A percentile compares a stretch with the other conserved stretches of the same genome.
Conservation (phyloP, 129 eudicot species). For the Saussurea involucrata region DNA sequence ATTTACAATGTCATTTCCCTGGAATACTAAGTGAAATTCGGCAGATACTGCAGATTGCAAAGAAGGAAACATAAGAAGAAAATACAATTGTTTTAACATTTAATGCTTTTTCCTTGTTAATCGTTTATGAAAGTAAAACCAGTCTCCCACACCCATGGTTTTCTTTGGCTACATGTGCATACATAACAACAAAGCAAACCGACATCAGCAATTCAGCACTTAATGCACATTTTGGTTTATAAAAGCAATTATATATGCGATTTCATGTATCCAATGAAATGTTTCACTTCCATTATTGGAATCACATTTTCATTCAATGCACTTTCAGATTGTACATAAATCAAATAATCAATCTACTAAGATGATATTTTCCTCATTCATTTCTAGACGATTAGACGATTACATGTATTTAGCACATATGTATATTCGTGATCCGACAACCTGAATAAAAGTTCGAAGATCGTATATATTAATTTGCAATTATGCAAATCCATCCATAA, state of each 20-base stretch:
- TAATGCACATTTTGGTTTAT: neutral
- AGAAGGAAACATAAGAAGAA: neutral
- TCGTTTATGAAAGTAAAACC: neutral
- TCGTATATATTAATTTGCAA: neutral
- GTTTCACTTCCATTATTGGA: neutral
- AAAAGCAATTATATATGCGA: neutral
- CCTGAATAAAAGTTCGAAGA: slow-evolving; percentile 9
- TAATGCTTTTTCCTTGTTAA: neutral
- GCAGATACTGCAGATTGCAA: neutral
- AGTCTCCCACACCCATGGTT: neutral
- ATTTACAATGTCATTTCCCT: neutral
- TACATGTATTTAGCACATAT: slow-evolving; percentile 15
- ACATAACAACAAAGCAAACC: slow-evolving; percentile 9
- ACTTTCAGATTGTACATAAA: neutral
- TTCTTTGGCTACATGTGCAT: neutral
- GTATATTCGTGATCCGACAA: slow-evolving; percentile 2
- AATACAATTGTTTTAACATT: neutral
- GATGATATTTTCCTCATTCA: slow-evolving; percentile 4
- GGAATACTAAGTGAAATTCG: neutral
- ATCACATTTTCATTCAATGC: slow-evolving; percentile 1
- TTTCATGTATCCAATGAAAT: slow-evolving; percentile 10
- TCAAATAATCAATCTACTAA: neutral
- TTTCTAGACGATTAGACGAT: neutral
- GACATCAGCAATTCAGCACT: neutral
- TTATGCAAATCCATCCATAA: slow-evolving; percentile 9